These are phyloP conservation scores for Phytophthora ohioensis DNA, from an alignment of 352 stramenopile genomes.

Conservation along the genomic window DNA sequence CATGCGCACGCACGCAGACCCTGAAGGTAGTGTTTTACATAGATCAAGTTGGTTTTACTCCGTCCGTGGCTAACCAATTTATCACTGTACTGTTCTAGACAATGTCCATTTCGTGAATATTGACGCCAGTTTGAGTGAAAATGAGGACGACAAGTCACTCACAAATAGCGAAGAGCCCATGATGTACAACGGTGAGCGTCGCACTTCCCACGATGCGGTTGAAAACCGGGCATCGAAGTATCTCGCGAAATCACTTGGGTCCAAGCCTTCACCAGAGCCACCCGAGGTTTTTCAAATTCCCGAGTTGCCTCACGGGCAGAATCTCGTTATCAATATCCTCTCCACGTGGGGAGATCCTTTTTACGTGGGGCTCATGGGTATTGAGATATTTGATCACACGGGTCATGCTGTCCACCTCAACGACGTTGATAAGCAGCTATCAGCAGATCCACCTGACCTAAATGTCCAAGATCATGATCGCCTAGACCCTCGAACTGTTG, in stretches of 20 bases:
- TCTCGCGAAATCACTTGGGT: constrained; percentile 23
- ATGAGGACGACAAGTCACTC: constrained; percentile 4
- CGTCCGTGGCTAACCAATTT: not conserved
- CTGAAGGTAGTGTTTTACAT: constrained; percentile 48
- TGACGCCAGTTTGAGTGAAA: constrained; percentile 52
- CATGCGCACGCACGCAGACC: constrained; percentile 66
- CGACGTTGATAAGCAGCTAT: constrained; percentile 75
- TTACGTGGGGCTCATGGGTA: constrained; percentile 91
- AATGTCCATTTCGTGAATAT: constrained; percentile 88
- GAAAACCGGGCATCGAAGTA: constrained; percentile 33
- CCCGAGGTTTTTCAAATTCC: constrained; percentile 72
- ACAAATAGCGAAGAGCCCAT: constrained; percentile 18
- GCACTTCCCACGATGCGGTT: not conserved
- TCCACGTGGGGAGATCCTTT: constrained; percentile 92
- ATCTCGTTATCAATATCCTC: constrained; percentile 86
- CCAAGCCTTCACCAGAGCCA: constrained; percentile 19
- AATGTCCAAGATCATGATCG: constrained; percentile 84
- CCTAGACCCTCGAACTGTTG: constrained; percentile 80
- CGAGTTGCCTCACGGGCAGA: constrained; percentile 70
- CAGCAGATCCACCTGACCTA: constrained; percentile 81
- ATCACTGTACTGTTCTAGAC: constrained; percentile 23
- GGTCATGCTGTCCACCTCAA: constrained; percentile 71
- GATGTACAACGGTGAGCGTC: constrained; percentile 6
- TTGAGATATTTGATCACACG: constrained; percentile 90
- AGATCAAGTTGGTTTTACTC: too few relatives aligned